Evolutionary conservation across 495 filamentous ascomycete genomes (phyloP).

Genomic region (Symbiotaphrina buchneri): DNA sequence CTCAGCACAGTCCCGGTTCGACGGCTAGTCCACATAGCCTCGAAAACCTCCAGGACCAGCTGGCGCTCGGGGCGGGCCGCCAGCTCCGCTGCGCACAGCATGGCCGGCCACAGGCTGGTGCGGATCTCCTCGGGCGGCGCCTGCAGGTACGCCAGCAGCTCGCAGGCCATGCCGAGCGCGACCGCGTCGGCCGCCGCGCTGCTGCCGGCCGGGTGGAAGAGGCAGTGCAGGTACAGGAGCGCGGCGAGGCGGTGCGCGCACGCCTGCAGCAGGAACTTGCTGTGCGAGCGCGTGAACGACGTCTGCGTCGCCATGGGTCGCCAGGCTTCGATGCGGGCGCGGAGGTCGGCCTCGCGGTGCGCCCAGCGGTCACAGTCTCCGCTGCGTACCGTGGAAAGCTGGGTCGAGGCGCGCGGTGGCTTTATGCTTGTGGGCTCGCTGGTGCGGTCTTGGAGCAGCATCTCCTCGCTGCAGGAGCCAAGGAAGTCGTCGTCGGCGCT

Average conservation of each 20-base stretch:
- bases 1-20: not conserved
- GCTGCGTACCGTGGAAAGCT: too few species aligned
- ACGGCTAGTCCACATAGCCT: conserved; percentile 1
- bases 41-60: conserved; percentile 1
- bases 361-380: too few species aligned
- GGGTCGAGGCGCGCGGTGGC: not conserved
- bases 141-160: conserved; percentile 2
- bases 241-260: conserved; percentile 2
- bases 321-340: conserved; percentile 1
- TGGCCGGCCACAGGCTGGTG: not conserved
- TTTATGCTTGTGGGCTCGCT: not conserved
- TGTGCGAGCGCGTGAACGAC: not conserved
- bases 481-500: too few species aligned
- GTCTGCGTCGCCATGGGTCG: not conserved
- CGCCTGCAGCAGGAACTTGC: conserved; percentile 1
- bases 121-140: not conserved
- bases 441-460: too few species aligned
- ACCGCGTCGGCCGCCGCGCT: not conserved
- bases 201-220: conserved; percentile 2
- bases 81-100: conserved; percentile 1
- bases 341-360: too few species aligned
- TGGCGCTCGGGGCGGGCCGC: not conserved
- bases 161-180: conserved; percentile 3
- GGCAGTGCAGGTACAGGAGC: conserved; percentile 4
- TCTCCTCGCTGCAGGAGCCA: too few species aligned